Conservation (phyloP, 2,329 filamentous ascomycete species). For the Colletotrichum cuscutae region DNA sequence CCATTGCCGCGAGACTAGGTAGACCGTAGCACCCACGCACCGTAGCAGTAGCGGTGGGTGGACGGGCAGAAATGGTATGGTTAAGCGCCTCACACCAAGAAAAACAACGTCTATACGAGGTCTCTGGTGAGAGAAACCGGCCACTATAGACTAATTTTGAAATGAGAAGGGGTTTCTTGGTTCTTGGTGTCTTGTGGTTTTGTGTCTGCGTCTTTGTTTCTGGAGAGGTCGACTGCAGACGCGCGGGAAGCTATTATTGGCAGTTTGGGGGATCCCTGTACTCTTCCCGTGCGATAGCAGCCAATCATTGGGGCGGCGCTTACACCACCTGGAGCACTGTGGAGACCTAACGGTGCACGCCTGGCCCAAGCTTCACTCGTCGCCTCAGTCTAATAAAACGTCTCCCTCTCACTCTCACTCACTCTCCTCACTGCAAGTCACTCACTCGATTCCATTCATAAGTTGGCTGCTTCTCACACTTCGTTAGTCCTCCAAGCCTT, state of each 20-base stretch:
- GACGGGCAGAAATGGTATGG: background rate
- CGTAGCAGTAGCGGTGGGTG: no score
- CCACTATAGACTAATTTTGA: background rate
- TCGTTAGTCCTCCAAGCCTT: background rate
- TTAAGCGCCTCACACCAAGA: slow-evolving; percentile 26
- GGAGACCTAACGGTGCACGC: background rate
- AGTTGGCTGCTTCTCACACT: background rate
- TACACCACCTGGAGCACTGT: slow-evolving; percentile 25
- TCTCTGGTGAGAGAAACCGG: background rate
- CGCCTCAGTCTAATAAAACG: no score
- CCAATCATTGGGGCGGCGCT: slow-evolving; percentile 34
- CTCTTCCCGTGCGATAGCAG: background rate
- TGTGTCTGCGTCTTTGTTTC: slow-evolving; percentile 24
- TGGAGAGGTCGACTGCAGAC: slow-evolving; percentile 21
- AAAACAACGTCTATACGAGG: slow-evolving; percentile 9
- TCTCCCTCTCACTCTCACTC: background rate
- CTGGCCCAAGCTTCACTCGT: background rate
- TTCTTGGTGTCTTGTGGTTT: background rate
- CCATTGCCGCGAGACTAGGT: background rate
- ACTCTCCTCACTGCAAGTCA: background rate
- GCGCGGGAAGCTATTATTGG: slow-evolving; percentile 37
- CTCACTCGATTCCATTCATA: background rate
- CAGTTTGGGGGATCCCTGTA: slow-evolving; percentile 15
- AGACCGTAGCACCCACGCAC: no score
- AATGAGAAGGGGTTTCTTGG: slow-evolving; percentile 1